Percentiles rank a stretch among this genome's conserved stretches.
These are phyloP conservation scores for Coffea eugenioides DNA, from an alignment of 257 asterid species.

Conservation along the genomic window DNA sequence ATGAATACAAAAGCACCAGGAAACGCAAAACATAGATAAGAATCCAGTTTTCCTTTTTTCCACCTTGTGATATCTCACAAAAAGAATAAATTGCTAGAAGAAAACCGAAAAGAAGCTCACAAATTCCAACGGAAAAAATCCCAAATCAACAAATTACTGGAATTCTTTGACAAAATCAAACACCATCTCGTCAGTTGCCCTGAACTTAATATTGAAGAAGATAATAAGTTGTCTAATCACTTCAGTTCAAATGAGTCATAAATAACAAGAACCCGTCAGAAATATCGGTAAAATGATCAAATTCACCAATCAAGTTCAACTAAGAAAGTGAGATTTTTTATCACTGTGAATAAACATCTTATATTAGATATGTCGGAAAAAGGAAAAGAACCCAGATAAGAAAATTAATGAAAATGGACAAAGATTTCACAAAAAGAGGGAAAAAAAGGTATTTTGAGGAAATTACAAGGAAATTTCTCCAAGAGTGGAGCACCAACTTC, in stretches of 20 bases:
- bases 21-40: not conserved
- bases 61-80: not conserved
- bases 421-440: not conserved
- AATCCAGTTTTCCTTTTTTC: not conserved
- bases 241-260: not conserved
- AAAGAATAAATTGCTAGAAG: not conserved
- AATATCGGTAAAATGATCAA: not conserved
- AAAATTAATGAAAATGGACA: not conserved
- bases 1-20: not conserved
- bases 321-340: not conserved
- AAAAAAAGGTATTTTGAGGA: not conserved
- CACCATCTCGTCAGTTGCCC: not conserved
- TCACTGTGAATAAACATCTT: not conserved
- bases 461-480: slow-evolving; percentile 61
- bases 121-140: not conserved
- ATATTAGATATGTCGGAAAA: not conserved
- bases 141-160: not conserved
- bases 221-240: not conserved
- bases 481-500: slow-evolving; percentile 80
- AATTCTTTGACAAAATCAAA: not conserved
- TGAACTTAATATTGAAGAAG: not conserved
- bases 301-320: not conserved
- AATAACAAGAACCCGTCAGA: not conserved
- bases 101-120: not conserved
- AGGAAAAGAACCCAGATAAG: not conserved